Evolutionary conservation across 768 basidiomycete species (phyloP), one percentile per base, ranked within the genome.

Genomic region (Macrolepiota dolichaula): DNA sequence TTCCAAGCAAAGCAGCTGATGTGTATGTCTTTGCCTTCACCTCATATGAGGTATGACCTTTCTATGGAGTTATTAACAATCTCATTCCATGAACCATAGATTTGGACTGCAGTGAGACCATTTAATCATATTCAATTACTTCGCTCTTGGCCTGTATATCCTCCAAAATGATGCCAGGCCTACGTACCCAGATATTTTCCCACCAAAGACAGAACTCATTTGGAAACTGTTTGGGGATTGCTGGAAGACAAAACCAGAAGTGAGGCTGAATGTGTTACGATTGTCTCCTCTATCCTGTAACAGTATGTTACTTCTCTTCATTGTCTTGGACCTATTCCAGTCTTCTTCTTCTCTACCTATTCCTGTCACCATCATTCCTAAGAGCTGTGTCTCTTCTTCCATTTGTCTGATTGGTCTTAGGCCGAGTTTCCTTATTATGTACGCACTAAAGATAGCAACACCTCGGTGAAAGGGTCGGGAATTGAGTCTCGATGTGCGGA

Each of bases 11-110:
- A 56, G 56, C 57, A 22, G 57, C 63, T 5, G 68, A 69, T 46
- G 59, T 68, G 17, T 69, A 68, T 35, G 62, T 49, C 7, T 68
- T 66, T 40, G 62, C 59, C 5, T 47, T 66, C 38, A 37, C 65
- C 19, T 55, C 51, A 10, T 46, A 64, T 35, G 65, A 68, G 56
- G 68, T 67, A n/a, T 9, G 61, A 57, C 9, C 15, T 3, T 37
- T 19, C 24, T 5, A 3, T 24, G n/a, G 15, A 47, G 37, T 19
- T n/a, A n/a, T n/a, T n/a, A n/a, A n/a, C n/a, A 9, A 12, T 19
- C 22, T 37, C 12, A 32, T 37, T 11, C 2, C 19, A 3, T 22
- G 13, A 7, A 22, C 22, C 37, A 17, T 38, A 58, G 57, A 50
- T 58, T 22, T 58, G 57, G 57, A 51, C 57, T 19, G 46, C 36